Percentiles rank a stretch among this genome's conserved stretches.
Evolutionary conservation across 2,329 filamentous ascomycete genomes (phyloP).

Genomic region (Neofusicoccum umdonicola): DNA sequence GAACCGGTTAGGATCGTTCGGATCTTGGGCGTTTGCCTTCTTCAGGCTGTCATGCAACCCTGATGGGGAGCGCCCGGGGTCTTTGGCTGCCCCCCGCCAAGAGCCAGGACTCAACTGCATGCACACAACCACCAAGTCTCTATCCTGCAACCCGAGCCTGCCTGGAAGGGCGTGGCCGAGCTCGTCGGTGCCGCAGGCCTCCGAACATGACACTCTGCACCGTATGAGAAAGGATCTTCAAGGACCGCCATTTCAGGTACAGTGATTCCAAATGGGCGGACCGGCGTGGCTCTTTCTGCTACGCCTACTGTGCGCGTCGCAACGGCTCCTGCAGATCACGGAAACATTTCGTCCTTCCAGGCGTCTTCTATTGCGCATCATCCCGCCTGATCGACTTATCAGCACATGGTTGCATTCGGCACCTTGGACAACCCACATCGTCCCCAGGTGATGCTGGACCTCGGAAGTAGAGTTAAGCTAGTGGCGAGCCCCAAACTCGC

Average conservation of each 20-base stretch:
- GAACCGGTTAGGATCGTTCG: slow-evolving; percentile 2
- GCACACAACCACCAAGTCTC: background rate
- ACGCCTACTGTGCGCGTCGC: background rate
- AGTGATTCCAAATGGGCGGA: slow-evolving; percentile 4
- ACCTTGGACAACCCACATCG: background rate
- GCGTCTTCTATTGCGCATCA: slow-evolving; percentile 2
- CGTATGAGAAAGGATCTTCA: background rate
- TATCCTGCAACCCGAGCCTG: background rate
- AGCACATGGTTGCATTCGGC: background rate
- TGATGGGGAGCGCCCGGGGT: background rate
- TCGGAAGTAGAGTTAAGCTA: slow-evolving; percentile 1
- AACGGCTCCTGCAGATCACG: slow-evolving; percentile 8
- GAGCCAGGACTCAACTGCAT: background rate
- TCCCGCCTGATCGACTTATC: background rate
- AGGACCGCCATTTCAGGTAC: background rate
- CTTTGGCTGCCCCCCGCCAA: slow-evolving; percentile 2
- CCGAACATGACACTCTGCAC: background rate
- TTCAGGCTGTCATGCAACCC: background rate
- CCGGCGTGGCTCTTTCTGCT: background rate
- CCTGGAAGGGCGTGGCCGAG: background rate
- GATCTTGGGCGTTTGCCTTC: slow-evolving; percentile 1
- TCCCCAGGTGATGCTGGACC: background rate
- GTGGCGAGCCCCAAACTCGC: background rate
- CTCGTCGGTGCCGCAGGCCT: background rate
- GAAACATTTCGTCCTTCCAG: slow-evolving; percentile 6